Evolutionary conservation across 2,329 filamentous ascomycete species (phyloP), one percentile per base, ranked within the genome.

Genomic region (Trichoderma afroharzianum): DNA sequence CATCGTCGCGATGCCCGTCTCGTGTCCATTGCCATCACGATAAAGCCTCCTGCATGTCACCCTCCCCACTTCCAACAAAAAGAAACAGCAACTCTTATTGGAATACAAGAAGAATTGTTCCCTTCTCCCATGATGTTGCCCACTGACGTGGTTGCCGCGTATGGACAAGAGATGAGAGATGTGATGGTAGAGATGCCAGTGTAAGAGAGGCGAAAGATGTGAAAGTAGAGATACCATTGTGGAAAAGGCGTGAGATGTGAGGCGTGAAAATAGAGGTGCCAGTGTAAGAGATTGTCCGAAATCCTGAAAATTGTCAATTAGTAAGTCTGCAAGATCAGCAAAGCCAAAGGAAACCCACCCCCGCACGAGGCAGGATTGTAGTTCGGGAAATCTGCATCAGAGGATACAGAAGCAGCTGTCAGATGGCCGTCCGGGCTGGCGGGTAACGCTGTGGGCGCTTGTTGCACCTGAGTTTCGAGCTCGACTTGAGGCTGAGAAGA

Each of bases 281-380:
- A 36, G 33, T 36, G 36, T 7, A 18, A 39, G 36, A 39, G 36
- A 39, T 39, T 39, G 6, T 18, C 36, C 14, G 36, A 39, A 6
- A 39, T 39, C 36, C 36, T 39, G 36, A 39, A 7, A 39, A 39
- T 39, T 18, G 36, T 18, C 36, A 39, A 6, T 15, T 15, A 6
- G 14, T 15, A 36, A 36, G 33, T 15, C 33, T 36, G 6, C 14
- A 14, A 36, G 33, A 36, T 15, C 33, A 15, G 6, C 6, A 39
- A 39, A 4, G 80, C 76, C 2, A 78, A 76, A 1, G 80, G 78
- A 12, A 89, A 77, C 73, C 89, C 86, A n/a, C 88, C 84, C 21
- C 81, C 81, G 62, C 88, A 84, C 1, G 74, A 75, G 8, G 68
- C 62, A 58, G 72, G 76, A 58, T 76, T 77, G 0, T 43, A 33